Percentiles rank a stretch among this genome's conserved stretches.
phyloP scores from a whole-genome alignment of 1,284 basidiomycete genomes.

The Pyrrhoderma noxium region DNA sequence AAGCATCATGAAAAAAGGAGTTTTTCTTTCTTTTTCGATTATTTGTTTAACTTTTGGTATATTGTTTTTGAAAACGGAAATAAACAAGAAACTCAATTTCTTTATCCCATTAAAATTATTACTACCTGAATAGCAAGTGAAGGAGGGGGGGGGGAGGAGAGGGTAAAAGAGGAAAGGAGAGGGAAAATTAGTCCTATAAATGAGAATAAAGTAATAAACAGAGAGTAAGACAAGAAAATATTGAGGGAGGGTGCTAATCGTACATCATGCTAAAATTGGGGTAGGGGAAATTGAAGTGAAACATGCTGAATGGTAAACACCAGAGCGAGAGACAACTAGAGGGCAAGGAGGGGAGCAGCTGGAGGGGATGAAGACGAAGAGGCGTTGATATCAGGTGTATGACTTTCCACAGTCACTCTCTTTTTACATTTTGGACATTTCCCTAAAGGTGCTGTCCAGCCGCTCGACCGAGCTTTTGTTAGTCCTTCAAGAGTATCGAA shows the following conservation, averaged over 20 bases:
- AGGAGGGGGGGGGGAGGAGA: too few species aligned
- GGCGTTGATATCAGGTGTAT: too few species aligned
- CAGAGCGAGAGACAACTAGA: slow-evolving; percentile 11
- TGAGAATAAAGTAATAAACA: slow-evolving; percentile 5
- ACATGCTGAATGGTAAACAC: slow-evolving; percentile 16
- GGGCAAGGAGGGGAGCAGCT: background rate
- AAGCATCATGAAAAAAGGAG: background rate
- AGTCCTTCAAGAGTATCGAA: slow-evolving; percentile 63
- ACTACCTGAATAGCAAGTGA: too few species aligned
- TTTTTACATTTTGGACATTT: slow-evolving; percentile 15
- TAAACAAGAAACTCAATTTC: too few species aligned
- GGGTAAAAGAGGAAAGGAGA: too few species aligned
- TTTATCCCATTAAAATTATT: too few species aligned
- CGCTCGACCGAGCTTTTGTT: slow-evolving; percentile 41
- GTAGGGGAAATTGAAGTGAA: background rate
- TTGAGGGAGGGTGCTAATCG: background rate
- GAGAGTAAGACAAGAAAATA: background rate
- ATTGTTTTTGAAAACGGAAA: too few species aligned
- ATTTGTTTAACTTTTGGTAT: too few species aligned
- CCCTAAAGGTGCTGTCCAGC: slow-evolving; percentile 39
- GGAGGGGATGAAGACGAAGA: background rate
- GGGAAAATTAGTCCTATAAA: background rate
- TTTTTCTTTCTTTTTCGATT: too few species aligned
- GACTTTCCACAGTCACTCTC: background rate
- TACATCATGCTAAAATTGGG: slow-evolving; percentile 9